These are phyloP conservation scores for Hypoxylon fuscum DNA, from an alignment of 495 filamentous ascomycete species.

Conservation along the genomic window DNA sequence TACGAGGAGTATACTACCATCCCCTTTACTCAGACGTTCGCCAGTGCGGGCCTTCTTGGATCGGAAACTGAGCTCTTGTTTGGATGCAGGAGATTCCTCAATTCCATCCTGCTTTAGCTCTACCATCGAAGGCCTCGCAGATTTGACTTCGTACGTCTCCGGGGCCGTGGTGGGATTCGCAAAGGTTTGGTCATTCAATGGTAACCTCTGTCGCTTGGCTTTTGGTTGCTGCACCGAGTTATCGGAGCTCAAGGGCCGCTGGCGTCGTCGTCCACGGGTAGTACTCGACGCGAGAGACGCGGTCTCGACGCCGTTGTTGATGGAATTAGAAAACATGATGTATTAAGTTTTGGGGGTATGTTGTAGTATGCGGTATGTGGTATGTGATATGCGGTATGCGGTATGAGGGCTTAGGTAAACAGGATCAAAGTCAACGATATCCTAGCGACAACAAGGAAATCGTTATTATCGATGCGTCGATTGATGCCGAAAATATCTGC, in stretches of 20 bases:
- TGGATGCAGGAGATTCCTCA: conserved; percentile 51
- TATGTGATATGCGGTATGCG: not conserved
- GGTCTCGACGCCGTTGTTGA: conserved; percentile 51
- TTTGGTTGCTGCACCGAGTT: conserved; percentile 69
- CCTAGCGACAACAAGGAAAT: conserved; percentile 21
- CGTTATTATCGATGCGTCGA: conserved; percentile 39
- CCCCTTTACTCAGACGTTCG: conserved; percentile 65
- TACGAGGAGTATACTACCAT: conserved; percentile 72
- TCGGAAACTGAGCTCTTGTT: conserved; percentile 68
- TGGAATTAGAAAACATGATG: conserved; percentile 71
- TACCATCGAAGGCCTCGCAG: conserved; percentile 52
- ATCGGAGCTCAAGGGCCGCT: conserved; percentile 72
- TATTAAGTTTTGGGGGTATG: not conserved
- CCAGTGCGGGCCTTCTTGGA: conserved; percentile 64
- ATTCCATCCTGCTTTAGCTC: conserved; percentile 55
- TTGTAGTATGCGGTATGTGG: not conserved
- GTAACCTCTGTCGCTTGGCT: conserved; percentile 68
- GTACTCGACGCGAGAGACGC: conserved; percentile 58
- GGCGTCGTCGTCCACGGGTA: conserved; percentile 68
- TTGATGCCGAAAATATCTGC: conserved; percentile 25
- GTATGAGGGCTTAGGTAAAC: conserved; percentile 19
- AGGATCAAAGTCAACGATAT: conserved; percentile 26
- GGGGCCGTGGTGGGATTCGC: conserved; percentile 54
- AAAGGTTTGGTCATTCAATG: conserved; percentile 64
- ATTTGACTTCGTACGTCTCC: conserved; percentile 59